phyloP scores from a whole-genome alignment of 148 eudicot genomes.

The Rhododendron mucronatum region DNA sequence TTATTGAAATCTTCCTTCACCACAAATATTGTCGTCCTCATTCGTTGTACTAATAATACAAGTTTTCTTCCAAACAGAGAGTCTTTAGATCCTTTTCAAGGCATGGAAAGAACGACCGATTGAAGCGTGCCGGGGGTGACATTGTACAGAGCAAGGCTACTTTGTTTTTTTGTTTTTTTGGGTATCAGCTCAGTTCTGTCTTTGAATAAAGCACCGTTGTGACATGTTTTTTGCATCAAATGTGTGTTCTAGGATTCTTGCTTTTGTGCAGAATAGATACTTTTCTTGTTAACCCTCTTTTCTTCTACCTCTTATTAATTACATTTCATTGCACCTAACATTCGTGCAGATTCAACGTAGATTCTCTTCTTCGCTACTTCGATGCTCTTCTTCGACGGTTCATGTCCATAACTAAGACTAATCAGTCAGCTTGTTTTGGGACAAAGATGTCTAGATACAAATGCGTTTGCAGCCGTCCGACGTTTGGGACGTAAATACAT shows the following conservation, averaged over 20 bases:
- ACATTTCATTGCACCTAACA: background rate
- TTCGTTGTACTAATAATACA: background rate
- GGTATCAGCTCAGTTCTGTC: conserved; percentile 6
- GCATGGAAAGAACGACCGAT: background rate
- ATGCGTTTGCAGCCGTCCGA: background rate
- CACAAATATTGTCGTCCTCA: background rate
- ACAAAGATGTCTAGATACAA: background rate
- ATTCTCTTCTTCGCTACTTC: background rate
- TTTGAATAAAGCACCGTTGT: background rate
- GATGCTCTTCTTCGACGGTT: background rate
- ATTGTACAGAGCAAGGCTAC: conserved; percentile 2
- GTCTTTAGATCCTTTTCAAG: background rate
- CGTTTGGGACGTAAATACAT: background rate
- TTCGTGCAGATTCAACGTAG: background rate
- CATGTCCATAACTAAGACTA: background rate
- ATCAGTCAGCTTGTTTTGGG: background rate
- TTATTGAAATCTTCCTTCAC: background rate
- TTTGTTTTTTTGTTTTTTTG: background rate
- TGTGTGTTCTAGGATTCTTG: background rate
- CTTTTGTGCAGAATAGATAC: background rate
- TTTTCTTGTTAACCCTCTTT: background rate
- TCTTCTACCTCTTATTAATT: background rate
- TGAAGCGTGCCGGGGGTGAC: background rate
- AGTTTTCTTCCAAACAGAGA: background rate
- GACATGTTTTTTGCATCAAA: background rate